phyloP scores from a whole-genome alignment of 2,329 filamentous ascomycete genomes.

The Beauveria sp. region DNA sequence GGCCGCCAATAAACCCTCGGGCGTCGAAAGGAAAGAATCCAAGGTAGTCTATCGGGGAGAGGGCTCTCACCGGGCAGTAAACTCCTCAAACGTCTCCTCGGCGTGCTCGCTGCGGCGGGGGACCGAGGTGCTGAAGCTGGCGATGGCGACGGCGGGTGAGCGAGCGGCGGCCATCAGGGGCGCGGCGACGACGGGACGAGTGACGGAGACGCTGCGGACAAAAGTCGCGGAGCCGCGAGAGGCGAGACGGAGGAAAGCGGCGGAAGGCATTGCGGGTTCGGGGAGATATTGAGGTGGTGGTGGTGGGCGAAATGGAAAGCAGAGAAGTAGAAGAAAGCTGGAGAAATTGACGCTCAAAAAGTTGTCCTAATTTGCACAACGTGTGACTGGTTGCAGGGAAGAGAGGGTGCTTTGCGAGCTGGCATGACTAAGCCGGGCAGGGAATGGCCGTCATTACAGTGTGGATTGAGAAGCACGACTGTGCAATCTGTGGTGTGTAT shows the following conservation, averaged over 20 bases:
- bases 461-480: slow-evolving; percentile 18
- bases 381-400: slow-evolving; percentile 18
- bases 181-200: slow-evolving; percentile 46
- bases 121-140: slow-evolving; percentile 56
- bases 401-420: slow-evolving; percentile 22
- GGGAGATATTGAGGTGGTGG: slow-evolving; percentile 16
- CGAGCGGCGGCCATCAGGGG: slow-evolving; percentile 42
- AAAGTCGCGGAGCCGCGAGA: slow-evolving; percentile 58
- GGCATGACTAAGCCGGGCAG: slow-evolving; percentile 26
- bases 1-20: not conserved
- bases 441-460: slow-evolving; percentile 18
- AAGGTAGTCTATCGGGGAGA: slow-evolving; percentile 1
- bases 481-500: not conserved
- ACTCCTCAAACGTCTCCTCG: slow-evolving; percentile 99
- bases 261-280: slow-evolving; percentile 51
- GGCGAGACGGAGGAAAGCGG: slow-evolving; percentile 62
- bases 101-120: slow-evolving; percentile 56
- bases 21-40: not conserved
- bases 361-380: slow-evolving; percentile 10
- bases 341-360: slow-evolving; percentile 1
- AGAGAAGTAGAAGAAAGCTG: not conserved
- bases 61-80: slow-evolving; percentile 77
- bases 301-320: not conserved
- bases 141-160: slow-evolving; percentile 34
- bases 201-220: slow-evolving; percentile 52